phyloP scores from a whole-genome alignment of 1,284 basidiomycete species.

The Laetiporus sulphureus region DNA sequence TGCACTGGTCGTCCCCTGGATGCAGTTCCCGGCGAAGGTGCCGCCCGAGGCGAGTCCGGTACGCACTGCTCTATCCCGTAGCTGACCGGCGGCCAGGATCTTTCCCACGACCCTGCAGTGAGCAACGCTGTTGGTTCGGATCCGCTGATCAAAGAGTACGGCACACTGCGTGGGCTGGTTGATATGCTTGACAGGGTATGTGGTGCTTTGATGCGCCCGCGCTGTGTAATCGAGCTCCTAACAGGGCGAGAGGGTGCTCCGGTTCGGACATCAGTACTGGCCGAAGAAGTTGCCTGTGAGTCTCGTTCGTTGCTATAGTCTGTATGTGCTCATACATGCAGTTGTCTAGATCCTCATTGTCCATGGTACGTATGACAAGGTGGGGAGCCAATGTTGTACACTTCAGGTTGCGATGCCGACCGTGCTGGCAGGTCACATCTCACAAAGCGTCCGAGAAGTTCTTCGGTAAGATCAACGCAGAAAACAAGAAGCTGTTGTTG shows the following conservation, averaged over 20 bases:
- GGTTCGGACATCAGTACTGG: slow-evolving; percentile 55
- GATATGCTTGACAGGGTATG: slow-evolving; percentile 72
- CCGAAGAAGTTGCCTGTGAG: slow-evolving; percentile 63
- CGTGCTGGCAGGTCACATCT: slow-evolving; percentile 48
- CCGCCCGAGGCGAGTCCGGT: slow-evolving; percentile 41
- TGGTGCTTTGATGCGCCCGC: neutral
- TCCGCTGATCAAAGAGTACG: slow-evolving; percentile 56
- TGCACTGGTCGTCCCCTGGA: slow-evolving; percentile 41
- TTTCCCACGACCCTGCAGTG: slow-evolving; percentile 61
- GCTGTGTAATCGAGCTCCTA: neutral
- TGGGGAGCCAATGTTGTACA: too few relatives aligned
- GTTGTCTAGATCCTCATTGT: slow-evolving; percentile 50
- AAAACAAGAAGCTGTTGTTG: slow-evolving; percentile 57
- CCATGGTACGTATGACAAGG: slow-evolving; percentile 75
- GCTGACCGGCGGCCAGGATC: slow-evolving; percentile 32
- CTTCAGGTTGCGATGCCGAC: too few relatives aligned
- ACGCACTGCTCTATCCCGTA: too few relatives aligned
- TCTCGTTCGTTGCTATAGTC: neutral
- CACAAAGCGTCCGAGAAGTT: slow-evolving; percentile 55
- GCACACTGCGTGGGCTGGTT: slow-evolving; percentile 56
- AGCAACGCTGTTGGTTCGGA: slow-evolving; percentile 57
- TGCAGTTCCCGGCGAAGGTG: slow-evolving; percentile 56
- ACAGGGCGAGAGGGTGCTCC: slow-evolving; percentile 60
- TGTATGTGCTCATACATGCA: too few relatives aligned
- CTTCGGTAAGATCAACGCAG: slow-evolving; percentile 47